Base-by-base conservation (phyloP, 208 protist genomes). In the Crithidia bombi region DNA sequence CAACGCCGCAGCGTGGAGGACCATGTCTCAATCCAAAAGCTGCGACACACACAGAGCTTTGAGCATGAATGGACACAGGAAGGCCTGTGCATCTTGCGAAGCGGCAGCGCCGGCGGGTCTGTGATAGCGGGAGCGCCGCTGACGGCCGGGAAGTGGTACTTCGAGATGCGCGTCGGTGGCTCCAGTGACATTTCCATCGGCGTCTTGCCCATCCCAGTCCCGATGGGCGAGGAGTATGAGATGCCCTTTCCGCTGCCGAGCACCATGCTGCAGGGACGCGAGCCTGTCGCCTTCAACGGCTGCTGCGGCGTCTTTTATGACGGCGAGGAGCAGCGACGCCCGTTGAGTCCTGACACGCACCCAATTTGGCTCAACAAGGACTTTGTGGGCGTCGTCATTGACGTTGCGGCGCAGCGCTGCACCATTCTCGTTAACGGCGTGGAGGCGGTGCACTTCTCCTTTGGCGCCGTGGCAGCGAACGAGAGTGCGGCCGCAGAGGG, bases 91-190 rank as follows among this genome's bases (percentile, higher is more conserved):
- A 58, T 90, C 23, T 66, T 79, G 23, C 85, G 89, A 44, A 84
- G 82, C 59, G 83, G 88, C 38, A 67, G 63, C 46, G 56, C 67
- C 3, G 61, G 67, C 17, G 75, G 63, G 17, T 80, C 89, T 3
- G 59, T 95, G 30, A 75, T 93, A 25, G 81, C 84, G 5, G 79
- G 76, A 25, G 69, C 83, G 32, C 75, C 85, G n/a, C 79, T 97
- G 35, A 79, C 75, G 30, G 51, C 43, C 2, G 93, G 91, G 30
- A 57, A 62, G 56, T 97, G 93, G 91, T 97, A 97, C 69, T 97
- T 87, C 82, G 93, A 97, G 79, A 63, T 93, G 61, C 78, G 83
- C 19, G 83, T 95, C 33, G 80, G 78, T 33, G 82, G 78, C 2
- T 66, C 65, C 0, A 90, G 90, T 33, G 81, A 91, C 65, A 54